phyloP scores from a whole-genome alignment of 768 basidiomycete species.

The Russula abietina region DNA sequence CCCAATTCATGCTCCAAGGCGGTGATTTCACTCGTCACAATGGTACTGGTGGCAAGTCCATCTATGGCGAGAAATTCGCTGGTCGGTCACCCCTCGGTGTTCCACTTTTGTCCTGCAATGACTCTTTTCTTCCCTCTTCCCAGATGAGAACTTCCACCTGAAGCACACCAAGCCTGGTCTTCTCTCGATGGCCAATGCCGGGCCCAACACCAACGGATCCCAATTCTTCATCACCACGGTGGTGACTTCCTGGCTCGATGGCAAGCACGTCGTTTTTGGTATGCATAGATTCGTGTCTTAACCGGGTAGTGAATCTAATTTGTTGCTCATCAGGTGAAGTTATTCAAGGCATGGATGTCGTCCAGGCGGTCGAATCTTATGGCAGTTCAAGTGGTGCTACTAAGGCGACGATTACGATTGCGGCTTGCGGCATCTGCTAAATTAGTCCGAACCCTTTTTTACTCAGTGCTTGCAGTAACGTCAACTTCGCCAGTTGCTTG shows the following conservation, averaged over 20 bases:
- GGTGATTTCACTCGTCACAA: slow-evolving; percentile 69
- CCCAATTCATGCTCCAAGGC: slow-evolving; percentile 83
- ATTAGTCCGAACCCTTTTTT: not conserved
- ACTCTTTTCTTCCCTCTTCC: slow-evolving; percentile 11
- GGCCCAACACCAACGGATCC: slow-evolving; percentile 78
- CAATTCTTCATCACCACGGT: slow-evolving; percentile 90
- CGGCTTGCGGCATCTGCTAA: slow-evolving; percentile 39
- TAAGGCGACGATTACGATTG: slow-evolving; percentile 46
- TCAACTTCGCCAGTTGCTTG: not conserved
- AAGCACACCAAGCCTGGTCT: slow-evolving; percentile 67
- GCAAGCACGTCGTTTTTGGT: slow-evolving; percentile 85
- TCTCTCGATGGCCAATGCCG: slow-evolving; percentile 78
- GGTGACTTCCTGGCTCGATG: slow-evolving; percentile 72
- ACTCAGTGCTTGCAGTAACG: not conserved
- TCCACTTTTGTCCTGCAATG: not conserved
- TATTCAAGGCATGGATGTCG: slow-evolving; percentile 53
- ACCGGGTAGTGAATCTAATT: not conserved
- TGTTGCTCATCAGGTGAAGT: slow-evolving; percentile 46
- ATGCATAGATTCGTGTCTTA: slow-evolving; percentile 10
- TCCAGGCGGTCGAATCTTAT: slow-evolving; percentile 39
- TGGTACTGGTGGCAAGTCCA: slow-evolving; percentile 78
- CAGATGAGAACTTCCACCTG: slow-evolving; percentile 80
- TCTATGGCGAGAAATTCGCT: slow-evolving; percentile 62
- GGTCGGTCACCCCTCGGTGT: slow-evolving; percentile 40
- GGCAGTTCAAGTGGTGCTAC: slow-evolving; percentile 41